phyloP scores from a whole-genome alignment of 768 basidiomycete genomes.

The Astraeus odoratus region DNA sequence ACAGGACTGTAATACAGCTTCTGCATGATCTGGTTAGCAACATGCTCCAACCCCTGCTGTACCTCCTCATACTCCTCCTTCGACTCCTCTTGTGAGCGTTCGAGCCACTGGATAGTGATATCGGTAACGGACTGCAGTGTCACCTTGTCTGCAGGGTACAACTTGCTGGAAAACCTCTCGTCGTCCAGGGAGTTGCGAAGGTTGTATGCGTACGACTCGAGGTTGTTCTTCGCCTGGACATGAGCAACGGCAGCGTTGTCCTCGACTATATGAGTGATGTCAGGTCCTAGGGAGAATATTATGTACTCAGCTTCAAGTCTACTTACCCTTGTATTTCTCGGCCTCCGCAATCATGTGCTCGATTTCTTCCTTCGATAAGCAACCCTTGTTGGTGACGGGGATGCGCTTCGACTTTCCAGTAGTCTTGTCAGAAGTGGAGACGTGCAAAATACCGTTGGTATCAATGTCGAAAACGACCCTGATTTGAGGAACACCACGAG shows the following conservation, averaged over 20 bases:
- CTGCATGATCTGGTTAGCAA: constrained; percentile 74
- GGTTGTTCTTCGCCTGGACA: constrained; percentile 81
- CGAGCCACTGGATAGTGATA: constrained; percentile 82
- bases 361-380: constrained; percentile 95
- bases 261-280: constrained; percentile 45
- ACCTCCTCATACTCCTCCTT: constrained; percentile 91
- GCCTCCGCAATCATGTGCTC: constrained; percentile 96
- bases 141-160: constrained; percentile 78
- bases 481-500: constrained; percentile 95
- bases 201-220: constrained; percentile 95
- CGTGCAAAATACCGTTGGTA: constrained; percentile 94
- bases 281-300: constrained; percentile 3
- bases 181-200: constrained; percentile 84
- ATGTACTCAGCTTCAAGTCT: not conserved
- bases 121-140: constrained; percentile 78
- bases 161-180: constrained; percentile 82
- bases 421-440: constrained; percentile 92
- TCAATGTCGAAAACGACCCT: constrained; percentile 99
- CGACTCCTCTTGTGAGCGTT: constrained; percentile 79
- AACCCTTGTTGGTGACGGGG: constrained; percentile 94
- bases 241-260: constrained; percentile 82
- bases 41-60: constrained; percentile 86
- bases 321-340: constrained; percentile 80
- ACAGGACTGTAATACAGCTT: constrained; percentile 65
- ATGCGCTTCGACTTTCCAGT: constrained; percentile 94